A percentile compares a stretch with the other conserved stretches of the same genome.
Conservation (phyloP, 2,329 filamentous ascomycete genomes). For the Xylariaceae sp. region DNA sequence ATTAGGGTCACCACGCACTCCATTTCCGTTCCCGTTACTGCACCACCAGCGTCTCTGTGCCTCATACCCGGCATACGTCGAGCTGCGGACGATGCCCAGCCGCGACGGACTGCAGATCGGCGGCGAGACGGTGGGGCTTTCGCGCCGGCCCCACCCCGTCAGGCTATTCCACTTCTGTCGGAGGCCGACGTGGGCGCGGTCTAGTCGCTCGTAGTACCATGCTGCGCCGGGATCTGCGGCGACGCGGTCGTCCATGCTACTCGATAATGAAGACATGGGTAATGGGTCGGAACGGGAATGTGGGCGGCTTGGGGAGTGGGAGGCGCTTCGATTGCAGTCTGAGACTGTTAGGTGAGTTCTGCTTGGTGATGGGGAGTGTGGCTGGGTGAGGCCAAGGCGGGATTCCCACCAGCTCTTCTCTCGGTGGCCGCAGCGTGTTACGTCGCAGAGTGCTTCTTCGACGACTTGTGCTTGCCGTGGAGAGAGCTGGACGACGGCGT, state of each 20-base stretch:
- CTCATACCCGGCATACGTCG: conserved; percentile 3
- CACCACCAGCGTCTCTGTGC: background rate
- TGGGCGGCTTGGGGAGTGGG: conserved; percentile 7
- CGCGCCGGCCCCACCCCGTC: conserved; percentile 1
- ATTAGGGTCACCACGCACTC: background rate
- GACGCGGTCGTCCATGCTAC: background rate
- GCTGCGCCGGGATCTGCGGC: conserved; percentile 11
- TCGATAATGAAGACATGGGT: conserved; percentile 2
- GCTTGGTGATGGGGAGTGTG: background rate
- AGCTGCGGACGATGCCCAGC: conserved; percentile 8
- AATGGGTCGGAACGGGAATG: conserved; percentile 19
- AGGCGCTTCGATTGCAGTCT: conserved; percentile 7
- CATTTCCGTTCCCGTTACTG: conserved; percentile 8
- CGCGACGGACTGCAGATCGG: background rate
- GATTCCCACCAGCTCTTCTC: conserved; percentile 25
- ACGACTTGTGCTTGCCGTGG: conserved; percentile 19
- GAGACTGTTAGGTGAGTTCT: background rate
- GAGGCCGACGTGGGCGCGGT: conserved; percentile 10
- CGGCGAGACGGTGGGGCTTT: background rate
- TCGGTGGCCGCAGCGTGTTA: conserved; percentile 17
- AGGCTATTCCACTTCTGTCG: conserved; percentile 4
- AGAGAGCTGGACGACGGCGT: conserved; percentile 10
- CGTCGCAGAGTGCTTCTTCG: conserved; percentile 23
- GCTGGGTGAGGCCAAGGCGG: conserved; percentile 16
- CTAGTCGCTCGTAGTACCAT: conserved; percentile 25